Evolutionary conservation across 2,329 filamentous ascomycete genomes (phyloP), one percentile per base, ranked within the genome.

Genomic region (Tolypocladium ovalisporum): DNA sequence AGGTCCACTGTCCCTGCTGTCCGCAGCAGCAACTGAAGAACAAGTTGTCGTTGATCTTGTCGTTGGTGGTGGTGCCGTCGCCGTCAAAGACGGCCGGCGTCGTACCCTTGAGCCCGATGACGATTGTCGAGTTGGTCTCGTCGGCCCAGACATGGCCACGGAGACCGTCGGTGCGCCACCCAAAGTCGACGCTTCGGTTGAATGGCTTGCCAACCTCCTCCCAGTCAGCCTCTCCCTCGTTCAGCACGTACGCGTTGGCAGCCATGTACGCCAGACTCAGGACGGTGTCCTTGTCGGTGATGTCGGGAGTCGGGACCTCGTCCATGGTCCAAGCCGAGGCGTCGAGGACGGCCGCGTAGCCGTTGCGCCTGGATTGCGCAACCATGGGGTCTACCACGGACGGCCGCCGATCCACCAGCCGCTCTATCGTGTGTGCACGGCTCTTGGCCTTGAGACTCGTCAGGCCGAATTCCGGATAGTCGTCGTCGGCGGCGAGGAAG

Each of bases 21-120:
- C 85, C 94, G 73, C 94, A 99, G 72, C 94, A 99, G 75, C 94
- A 99, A 68, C 92, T 96, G 75, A 97, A 97, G 73, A 96, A 96
- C 12, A 99, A 79, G 69, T 99, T 99, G 73, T 99, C 94, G 70
- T 97, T 99, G 67, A 92, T 79, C 75, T 99, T 99, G 75, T 99
- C 94, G 64, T 96, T 96, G 32, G 91, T 96, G 0, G 93, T 97
- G 1, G 94, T 97, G 55, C 92, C 93, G 40, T 93, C 89, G n/a
- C 94, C 94, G 70, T 97, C 93, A 68, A 97, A 97, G 4, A 97
- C 86, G 15, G 94, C 93, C 2, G 87, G 84, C 1, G 87, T 89
- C 0, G 92, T 97, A 56, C 93, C 94, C 74, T 99, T 99, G 57
- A 99, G 74, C 6, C 90, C 92, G 62, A 97, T 94, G 47, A 97